These are phyloP conservation scores for Wickerhamiella shivajii DNA, from an alignment of 805 yeast species.

Conservation along the genomic window DNA sequence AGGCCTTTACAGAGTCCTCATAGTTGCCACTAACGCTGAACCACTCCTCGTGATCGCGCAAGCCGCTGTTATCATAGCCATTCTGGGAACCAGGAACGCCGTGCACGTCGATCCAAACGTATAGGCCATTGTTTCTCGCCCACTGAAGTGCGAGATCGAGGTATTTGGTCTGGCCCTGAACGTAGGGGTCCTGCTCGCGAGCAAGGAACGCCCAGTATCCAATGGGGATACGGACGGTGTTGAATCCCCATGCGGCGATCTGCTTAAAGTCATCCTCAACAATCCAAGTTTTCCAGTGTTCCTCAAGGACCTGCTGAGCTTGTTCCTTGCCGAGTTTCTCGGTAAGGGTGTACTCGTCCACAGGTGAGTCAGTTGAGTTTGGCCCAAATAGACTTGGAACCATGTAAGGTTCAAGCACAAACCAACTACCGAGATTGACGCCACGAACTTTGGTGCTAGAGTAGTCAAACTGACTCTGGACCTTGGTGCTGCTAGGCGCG, in stretches of 20 bases:
- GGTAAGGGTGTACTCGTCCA: constrained; percentile 68
- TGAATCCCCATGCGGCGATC: constrained; percentile 36
- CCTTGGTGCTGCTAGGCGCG: too few species aligned
- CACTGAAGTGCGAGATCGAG: constrained; percentile 66
- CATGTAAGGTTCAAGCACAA: constrained; percentile 73
- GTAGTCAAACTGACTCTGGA: constrained; percentile 24
- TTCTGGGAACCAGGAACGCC: constrained; percentile 97
- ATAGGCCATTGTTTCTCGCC: constrained; percentile 46
- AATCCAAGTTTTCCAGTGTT: constrained; percentile 71
- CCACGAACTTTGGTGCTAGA: constrained; percentile 23
- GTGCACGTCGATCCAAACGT: constrained; percentile 85
- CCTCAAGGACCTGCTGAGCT: constrained; percentile 36
- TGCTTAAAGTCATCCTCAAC: constrained; percentile 54
- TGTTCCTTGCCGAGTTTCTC: constrained; percentile 44
- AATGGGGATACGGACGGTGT: constrained; percentile 77
- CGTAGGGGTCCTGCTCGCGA: constrained; percentile 64
- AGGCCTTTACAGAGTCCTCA: constrained; percentile 39
- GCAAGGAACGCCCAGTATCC: constrained; percentile 85
- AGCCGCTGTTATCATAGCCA: constrained; percentile 90
- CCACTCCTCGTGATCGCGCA: constrained; percentile 48
- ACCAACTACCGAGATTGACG: constrained; percentile 86
- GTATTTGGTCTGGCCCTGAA: constrained; percentile 61
- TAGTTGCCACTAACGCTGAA: constrained; percentile 33
- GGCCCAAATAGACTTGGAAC: constrained; percentile 44
- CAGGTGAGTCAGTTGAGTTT: constrained; percentile 32